phyloP scores from a whole-genome alignment of 164 flowering plant genomes.

The Houttuynia cordata region DNA sequence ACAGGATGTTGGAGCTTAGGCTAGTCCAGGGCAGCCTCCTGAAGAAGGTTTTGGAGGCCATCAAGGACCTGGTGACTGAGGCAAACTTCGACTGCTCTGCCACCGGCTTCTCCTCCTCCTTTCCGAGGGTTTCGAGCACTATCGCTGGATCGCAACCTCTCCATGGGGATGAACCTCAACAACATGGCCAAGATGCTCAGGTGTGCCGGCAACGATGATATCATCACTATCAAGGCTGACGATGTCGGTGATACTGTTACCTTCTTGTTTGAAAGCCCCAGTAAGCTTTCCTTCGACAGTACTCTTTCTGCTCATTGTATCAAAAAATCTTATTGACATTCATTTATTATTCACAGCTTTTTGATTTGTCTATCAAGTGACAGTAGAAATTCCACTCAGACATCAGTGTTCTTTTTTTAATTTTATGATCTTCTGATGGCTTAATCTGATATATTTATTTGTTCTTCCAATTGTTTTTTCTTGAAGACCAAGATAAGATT shows the following conservation, averaged over 20 bases:
- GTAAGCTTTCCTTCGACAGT: slow-evolving; percentile 11
- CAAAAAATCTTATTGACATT: background rate
- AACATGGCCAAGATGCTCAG: slow-evolving; percentile 42
- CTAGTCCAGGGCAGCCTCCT: slow-evolving; percentile 36
- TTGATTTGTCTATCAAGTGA: no score
- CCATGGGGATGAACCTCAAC: slow-evolving; percentile 44
- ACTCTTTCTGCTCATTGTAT: background rate
- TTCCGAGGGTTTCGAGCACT: slow-evolving; percentile 48
- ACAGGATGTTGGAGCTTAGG: slow-evolving; percentile 39
- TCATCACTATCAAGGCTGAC: slow-evolving; percentile 42
- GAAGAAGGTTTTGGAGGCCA: slow-evolving; percentile 40
- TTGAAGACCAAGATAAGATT: slow-evolving; percentile 63
- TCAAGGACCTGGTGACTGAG: slow-evolving; percentile 40
- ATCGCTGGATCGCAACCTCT: slow-evolving; percentile 38
- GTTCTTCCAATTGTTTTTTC: background rate
- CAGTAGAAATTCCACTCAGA: no score
- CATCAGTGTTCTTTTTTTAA: no score
- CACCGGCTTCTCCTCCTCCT: slow-evolving; percentile 42
- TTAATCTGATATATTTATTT: background rate
- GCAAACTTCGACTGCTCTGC: slow-evolving; percentile 53
- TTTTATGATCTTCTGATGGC: background rate
- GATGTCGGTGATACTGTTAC: slow-evolving; percentile 36
- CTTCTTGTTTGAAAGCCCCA: slow-evolving; percentile 46
- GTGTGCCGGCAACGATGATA: slow-evolving; percentile 41
- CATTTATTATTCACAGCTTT: no score